phyloP scores from a whole-genome alignment of 2,329 filamentous ascomycete genomes.

The Juglanconis sp. region DNA sequence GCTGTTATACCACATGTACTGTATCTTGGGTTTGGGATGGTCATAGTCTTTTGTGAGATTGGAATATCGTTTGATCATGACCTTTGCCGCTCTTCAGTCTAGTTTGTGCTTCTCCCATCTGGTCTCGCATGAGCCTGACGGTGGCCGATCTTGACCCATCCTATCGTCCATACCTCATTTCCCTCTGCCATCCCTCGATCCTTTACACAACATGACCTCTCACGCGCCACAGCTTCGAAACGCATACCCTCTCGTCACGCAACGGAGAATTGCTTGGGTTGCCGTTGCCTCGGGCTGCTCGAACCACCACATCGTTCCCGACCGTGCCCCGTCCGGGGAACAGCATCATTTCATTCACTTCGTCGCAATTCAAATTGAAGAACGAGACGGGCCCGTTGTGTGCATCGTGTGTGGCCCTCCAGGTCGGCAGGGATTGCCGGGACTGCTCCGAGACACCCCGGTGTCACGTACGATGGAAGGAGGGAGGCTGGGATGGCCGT shows the following conservation, averaged over 20 bases:
- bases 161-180: too few species aligned
- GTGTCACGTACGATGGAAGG: too few species aligned
- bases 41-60: conserved; percentile 2
- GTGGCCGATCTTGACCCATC: too few species aligned
- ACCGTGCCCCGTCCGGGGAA: too few species aligned
- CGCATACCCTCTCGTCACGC: not conserved
- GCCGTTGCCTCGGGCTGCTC: not conserved
- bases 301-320: not conserved
- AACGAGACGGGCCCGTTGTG: too few species aligned
- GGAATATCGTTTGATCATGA: conserved; percentile 3
- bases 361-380: too few species aligned
- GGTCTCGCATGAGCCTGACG: too few species aligned
- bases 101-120: not conserved
- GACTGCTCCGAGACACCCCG: too few species aligned
- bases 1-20: conserved; percentile 15
- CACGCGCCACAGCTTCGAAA: not conserved
- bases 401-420: too few species aligned
- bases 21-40: conserved; percentile 11
- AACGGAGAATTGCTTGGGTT: not conserved
- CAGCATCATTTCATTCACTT: too few species aligned
- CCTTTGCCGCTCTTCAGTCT: not conserved
- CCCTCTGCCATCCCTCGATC: not conserved
- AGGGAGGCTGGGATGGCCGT: too few species aligned
- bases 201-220: not conserved
- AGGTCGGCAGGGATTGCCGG: too few species aligned